These are phyloP conservation scores for Acanthamoeba lenticulata DNA, from an alignment of 208 protist genomes.

Conservation along the genomic window DNA sequence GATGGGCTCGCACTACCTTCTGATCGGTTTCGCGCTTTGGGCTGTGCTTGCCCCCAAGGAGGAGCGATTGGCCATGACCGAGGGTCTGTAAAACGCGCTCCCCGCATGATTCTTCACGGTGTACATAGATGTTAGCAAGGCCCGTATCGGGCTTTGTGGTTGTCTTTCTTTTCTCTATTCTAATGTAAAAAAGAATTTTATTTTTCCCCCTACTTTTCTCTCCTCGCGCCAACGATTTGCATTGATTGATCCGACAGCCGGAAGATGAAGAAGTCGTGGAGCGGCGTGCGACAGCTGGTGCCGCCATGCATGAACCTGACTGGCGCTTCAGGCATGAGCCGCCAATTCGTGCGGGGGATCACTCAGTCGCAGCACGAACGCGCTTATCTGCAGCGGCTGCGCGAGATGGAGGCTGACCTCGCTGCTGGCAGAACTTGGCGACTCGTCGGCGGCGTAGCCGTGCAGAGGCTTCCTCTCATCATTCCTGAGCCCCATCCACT, in stretches of 20 bases:
- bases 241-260: not conserved
- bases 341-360: not conserved
- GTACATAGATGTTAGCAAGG: not conserved
- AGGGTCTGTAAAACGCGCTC: not conserved
- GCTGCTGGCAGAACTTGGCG: not conserved
- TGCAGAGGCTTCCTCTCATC: constrained; percentile 44
- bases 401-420: constrained; percentile 41
- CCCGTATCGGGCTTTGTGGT: not conserved
- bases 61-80: not conserved
- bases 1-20: not conserved
- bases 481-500: not conserved
- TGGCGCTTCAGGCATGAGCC: not conserved
- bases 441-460: not conserved
- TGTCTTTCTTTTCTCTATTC: not conserved
- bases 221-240: not conserved
- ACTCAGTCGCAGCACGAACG: constrained; percentile 26
- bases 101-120: not conserved
- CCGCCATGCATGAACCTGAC: not conserved
- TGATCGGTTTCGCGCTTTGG: not conserved
- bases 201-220: not conserved
- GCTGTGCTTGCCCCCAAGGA: not conserved
- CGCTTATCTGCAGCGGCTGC: constrained; percentile 11
- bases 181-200: not conserved
- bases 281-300: constrained; percentile 1
- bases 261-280: constrained; percentile 4